Conservation (phyloP, 2,329 filamentous ascomycete species). For the Calonectria montana region DNA sequence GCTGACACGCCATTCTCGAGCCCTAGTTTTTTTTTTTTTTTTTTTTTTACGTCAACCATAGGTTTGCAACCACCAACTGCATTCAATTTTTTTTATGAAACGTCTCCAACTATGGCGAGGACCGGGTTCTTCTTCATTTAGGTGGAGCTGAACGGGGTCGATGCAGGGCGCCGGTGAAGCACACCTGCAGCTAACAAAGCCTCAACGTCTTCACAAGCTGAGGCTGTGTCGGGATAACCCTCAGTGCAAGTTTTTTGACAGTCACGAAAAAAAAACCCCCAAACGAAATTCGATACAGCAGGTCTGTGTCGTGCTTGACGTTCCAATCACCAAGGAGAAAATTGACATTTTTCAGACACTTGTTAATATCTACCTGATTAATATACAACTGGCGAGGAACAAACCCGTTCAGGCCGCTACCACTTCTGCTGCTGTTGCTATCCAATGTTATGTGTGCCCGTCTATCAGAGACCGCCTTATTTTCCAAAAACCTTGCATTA, state of each 20-base stretch:
- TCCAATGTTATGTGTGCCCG: conserved; percentile 1
- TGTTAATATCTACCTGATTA: background rate
- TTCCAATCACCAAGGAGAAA: background rate
- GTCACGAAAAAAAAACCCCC: background rate
- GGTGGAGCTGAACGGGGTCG: background rate
- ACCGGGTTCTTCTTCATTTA: background rate
- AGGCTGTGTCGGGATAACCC: background rate
- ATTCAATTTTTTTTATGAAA: background rate
- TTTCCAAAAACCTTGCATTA: conserved; percentile 5
- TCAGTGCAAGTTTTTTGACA: background rate
- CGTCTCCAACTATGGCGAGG: background rate
- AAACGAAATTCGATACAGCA: background rate
- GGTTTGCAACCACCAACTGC: background rate
- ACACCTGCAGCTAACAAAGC: background rate
- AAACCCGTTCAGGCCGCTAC: background rate
- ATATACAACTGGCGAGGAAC: conserved; percentile 9
- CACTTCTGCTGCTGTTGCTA: background rate
- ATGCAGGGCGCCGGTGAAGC: background rate
- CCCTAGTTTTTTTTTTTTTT: background rate
- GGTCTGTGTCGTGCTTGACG: background rate
- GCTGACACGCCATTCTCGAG: background rate
- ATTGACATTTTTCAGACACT: background rate
- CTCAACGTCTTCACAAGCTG: background rate
- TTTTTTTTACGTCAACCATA: background rate
- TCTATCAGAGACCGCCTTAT: conserved; percentile 12